Evolutionary conservation across 2,329 filamentous ascomycete genomes (phyloP), one percentile per base, ranked within the genome.

Genomic region (Nannizziopsis barbatae): DNA sequence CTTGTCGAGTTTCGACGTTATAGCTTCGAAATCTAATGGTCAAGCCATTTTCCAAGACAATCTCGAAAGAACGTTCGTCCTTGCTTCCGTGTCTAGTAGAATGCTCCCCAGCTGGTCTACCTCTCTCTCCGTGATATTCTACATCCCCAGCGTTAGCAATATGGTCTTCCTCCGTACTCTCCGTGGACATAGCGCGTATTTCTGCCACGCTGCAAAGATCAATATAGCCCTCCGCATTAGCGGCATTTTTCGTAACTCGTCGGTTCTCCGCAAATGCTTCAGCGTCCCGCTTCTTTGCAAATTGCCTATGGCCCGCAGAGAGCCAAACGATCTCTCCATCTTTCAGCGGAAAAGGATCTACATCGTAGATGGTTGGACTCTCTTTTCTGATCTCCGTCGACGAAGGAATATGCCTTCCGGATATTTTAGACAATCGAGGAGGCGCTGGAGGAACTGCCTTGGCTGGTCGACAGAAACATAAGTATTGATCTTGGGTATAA

Each of bases 141-240:
- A 79, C 74, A 52, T 77, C 73, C 0, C 75, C 76, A 42, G 65
- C 59, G 2, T 72, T 68, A n/a, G 77, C 62, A 20, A 71, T 66
- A 3, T 72, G 68, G 49, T 81, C 76, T 0, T 68, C 72, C n/a
- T 72, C 65, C 12, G 65, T 69, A 15, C 71, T 72, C n/a, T 74
- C 74, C 40, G 69, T 65, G 36, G 66, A 64, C 18, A 79, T 72
- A 51, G 72, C 67, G n/a, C 79, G 75, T 11, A 83, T 75, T 54
- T 75, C 71, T 9, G 66, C 62, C 10, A 83, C 72, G 50, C 75
- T 70, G 50, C 73, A 74, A 32, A 84, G 62, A 59, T 84, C 72
- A 58, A 85, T 75, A 59, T 80, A 79, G 7, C 80, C 77, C 52
- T 85, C 77, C n/a, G 77, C 69, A 50, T 75, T 68, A 42, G 73